Conservation (phyloP, 2,329 filamentous ascomycete genomes). For the Chaetothyriales sp. region DNA sequence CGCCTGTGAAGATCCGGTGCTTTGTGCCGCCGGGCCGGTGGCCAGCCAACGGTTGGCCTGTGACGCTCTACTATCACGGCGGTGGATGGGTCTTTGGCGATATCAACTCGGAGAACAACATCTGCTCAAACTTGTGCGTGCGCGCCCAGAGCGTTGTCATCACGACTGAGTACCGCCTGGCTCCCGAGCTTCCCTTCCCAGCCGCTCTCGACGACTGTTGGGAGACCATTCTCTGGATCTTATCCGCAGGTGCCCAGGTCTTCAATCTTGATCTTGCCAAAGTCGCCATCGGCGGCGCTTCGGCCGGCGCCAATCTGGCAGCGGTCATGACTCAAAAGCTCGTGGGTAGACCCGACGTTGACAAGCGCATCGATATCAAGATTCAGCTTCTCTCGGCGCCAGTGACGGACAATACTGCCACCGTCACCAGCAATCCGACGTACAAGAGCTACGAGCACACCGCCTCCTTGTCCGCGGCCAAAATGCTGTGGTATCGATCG, state of each 20-base stretch:
- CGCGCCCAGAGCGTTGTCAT: slow-evolving; percentile 40
- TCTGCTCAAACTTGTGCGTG: slow-evolving; percentile 42
- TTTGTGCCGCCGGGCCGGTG: slow-evolving; percentile 36
- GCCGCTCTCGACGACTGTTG: slow-evolving; percentile 45
- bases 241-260: slow-evolving; percentile 16
- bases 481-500: slow-evolving; percentile 49
- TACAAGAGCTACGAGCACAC: slow-evolving; percentile 40
- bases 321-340: slow-evolving; percentile 41
- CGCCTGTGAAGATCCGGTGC: slow-evolving; percentile 34
- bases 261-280: slow-evolving; percentile 30
- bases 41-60: slow-evolving; percentile 40
- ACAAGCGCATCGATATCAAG: slow-evolving; percentile 1
- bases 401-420: slow-evolving; percentile 45
- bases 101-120: slow-evolving; percentile 44
- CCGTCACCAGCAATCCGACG: slow-evolving; percentile 30
- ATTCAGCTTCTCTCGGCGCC: slow-evolving; percentile 44
- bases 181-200: slow-evolving; percentile 44
- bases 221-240: slow-evolving; percentile 40
- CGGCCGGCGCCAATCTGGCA: slow-evolving; percentile 41
- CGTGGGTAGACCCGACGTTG: slow-evolving; percentile 19
- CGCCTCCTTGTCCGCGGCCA: slow-evolving; percentile 40
- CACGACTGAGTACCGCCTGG: slow-evolving; percentile 44
- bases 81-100: slow-evolving; percentile 47
- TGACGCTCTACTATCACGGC: slow-evolving; percentile 44
- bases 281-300: slow-evolving; percentile 38